Base-by-base conservation (phyloP, 257 asterid genomes). In the Datura wrightii region DNA sequence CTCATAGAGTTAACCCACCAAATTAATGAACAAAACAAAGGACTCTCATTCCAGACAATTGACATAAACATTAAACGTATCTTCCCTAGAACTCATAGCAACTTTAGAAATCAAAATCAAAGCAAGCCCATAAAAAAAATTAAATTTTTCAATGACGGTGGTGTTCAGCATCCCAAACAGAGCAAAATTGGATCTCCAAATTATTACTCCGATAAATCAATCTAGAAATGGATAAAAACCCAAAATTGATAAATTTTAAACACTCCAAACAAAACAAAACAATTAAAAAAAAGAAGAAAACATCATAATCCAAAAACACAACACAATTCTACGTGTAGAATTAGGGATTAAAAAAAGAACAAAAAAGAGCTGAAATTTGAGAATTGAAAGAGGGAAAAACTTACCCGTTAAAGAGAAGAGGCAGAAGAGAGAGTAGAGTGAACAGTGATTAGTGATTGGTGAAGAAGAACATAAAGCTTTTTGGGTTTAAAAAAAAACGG, bases 381-480 rank as follows among this genome's bases (percentile, higher is more conserved):
- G 80, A 46, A 46, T 46, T 72, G 19, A 50, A 48, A 48, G 14
- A 6, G 14, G 24, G 2, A 13, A 48, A 24, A 6, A 24, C 44
- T 24, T 76, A 76, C 81, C 14, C 4, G 62, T 2, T 3, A 14
- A 24, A 76, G n/a, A 41, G 18, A 70, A 70, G 36, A 42, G 54
- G 44, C 53, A 18, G 78, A 70, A 42, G 55, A 70, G 54, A 72
- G 58, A 44, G 81, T 76, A 50, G 14, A 48, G 81, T 48, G 62
- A 48, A 48, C 24, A 74, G 81, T 50, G 59, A 72, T 46, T 46
- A 46, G 10, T 72, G 81, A 76, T 48, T 74, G 81, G 81, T 50
- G 81, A 76, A 76, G 78, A 53, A 31, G 42, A 72, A 46, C 58
- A 72, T 18, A 44, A 46, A 46, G 41, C 15, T 19, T 72, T 72